A percentile compares a stretch with the other conserved stretches of the same genome.
Evolutionary conservation across 306 rosid species (phyloP).

Genomic region (Myrica gale): DNA sequence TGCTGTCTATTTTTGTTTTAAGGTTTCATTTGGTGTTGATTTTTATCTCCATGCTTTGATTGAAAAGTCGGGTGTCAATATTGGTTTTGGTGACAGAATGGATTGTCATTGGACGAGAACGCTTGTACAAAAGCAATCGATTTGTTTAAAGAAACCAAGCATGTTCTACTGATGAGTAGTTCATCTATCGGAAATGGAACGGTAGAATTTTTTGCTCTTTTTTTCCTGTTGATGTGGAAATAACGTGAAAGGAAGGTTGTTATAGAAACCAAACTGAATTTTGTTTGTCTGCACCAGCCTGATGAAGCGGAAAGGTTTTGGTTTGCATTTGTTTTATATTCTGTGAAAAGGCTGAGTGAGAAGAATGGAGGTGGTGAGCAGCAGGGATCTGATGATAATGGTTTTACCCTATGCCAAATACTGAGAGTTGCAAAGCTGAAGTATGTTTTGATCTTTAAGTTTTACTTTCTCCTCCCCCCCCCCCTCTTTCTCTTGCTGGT

Average conservation of each 20-base stretch:
- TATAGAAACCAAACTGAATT: conserved; percentile 18
- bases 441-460: conserved; percentile 43
- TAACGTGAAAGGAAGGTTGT: conserved; percentile 6
- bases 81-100: conserved; percentile 47
- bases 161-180: conserved; percentile 46
- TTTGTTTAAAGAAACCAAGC: conserved; percentile 64
- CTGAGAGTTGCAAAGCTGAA: conserved; percentile 80
- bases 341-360: conserved; percentile 58
- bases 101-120: conserved; percentile 54
- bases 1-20: background rate
- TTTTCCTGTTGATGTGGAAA: background rate
- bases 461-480: conserved; percentile 16
- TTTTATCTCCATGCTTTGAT: background rate
- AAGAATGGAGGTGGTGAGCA: conserved; percentile 39
- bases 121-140: conserved; percentile 46
- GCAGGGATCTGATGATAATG: conserved; percentile 38
- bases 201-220: conserved; percentile 34
- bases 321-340: conserved; percentile 75
- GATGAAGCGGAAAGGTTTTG: conserved; percentile 86
- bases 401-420: conserved; percentile 69
- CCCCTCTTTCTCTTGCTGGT: conserved; percentile 7
- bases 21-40: background rate
- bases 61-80: background rate
- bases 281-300: conserved; percentile 45
- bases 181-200: conserved; percentile 70